Evolutionary conservation across 2,329 filamentous ascomycete species (phyloP).

Genomic region (Akanthomyces dipterigenus): DNA sequence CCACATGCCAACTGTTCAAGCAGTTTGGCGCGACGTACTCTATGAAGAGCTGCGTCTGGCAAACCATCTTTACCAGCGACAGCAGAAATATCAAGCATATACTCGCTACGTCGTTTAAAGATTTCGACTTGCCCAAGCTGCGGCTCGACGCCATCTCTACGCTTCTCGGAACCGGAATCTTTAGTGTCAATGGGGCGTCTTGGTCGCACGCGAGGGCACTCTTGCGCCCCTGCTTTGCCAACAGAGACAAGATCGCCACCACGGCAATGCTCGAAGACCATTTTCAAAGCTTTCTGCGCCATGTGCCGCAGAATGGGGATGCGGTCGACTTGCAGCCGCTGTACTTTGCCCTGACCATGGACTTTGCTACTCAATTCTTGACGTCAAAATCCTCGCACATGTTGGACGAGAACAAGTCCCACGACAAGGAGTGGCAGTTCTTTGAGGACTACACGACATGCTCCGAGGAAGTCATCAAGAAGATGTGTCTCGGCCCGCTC

Average conservation of each 20-base stretch:
- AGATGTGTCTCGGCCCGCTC: conserved; percentile 24
- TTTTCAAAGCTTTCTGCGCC: conserved; percentile 32
- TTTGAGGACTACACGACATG: conserved; percentile 31
- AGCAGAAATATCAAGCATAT: conserved; percentile 49
- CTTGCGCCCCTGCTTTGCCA: conserved; percentile 27
- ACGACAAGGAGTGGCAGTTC: conserved; percentile 22
- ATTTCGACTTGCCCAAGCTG: conserved; percentile 37
- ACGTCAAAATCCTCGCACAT: conserved; percentile 40
- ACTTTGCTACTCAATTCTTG: conserved; percentile 50
- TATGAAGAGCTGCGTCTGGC: conserved; percentile 26
- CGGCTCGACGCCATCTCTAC: conserved; percentile 30
- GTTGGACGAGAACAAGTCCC: conserved; percentile 13
- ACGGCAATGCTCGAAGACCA: conserved; percentile 26
- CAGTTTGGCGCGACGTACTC: conserved; percentile 27
- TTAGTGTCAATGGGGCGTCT: conserved; percentile 38
- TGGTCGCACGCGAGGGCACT: conserved; percentile 39
- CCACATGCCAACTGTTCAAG: conserved; percentile 21
- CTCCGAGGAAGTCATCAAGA: conserved; percentile 20
- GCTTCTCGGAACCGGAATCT: conserved; percentile 41
- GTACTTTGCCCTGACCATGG: conserved; percentile 49
- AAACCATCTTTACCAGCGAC: conserved; percentile 34
- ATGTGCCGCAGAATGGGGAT: conserved; percentile 21
- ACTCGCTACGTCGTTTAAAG: conserved; percentile 43
- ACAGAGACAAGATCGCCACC: conserved; percentile 24
- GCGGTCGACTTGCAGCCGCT: conserved; percentile 44